Conservation (phyloP, 1,139 yeast species). For the Hanseniaspora sp. region DNA sequence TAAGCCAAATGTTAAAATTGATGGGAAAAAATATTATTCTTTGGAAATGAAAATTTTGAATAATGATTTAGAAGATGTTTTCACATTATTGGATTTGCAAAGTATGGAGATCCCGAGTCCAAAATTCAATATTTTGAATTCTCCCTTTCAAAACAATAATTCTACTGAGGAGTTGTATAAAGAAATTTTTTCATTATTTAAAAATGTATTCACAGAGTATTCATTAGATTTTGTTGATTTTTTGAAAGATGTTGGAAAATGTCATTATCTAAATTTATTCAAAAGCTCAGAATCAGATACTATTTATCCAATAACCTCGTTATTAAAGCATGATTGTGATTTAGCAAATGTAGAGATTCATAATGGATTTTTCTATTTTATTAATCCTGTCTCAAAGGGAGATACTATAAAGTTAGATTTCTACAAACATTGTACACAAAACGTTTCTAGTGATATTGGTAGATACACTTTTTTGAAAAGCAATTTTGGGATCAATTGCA, state of each 20-base stretch:
- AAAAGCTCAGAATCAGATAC: not conserved
- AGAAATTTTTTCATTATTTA: not conserved
- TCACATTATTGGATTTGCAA: constrained; percentile 28
- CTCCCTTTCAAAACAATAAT: not conserved
- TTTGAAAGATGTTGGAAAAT: not conserved
- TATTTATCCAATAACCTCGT: not conserved
- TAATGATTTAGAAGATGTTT: constrained; percentile 32
- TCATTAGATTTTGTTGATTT: not conserved
- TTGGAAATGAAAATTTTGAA: constrained; percentile 32
- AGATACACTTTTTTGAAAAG: constrained; percentile 4
- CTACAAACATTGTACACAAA: not conserved
- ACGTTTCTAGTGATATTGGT: not conserved
- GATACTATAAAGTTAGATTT: not conserved
- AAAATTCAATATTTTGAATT: not conserved
- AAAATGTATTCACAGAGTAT: not conserved
- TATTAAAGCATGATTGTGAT: not conserved
- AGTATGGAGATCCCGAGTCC: constrained; percentile 17
- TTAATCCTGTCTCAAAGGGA: not conserved
- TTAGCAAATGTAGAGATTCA: not conserved
- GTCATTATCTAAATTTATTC: not conserved
- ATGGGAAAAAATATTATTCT: constrained; percentile 8
- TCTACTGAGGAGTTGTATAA: not conserved
- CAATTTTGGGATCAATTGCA: constrained; percentile 1
- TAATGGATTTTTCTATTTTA: not conserved
- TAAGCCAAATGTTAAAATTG: constrained; percentile 2